phyloP scores from a whole-genome alignment of 225 moss, liverwort and hornwort species.

The Bryoerythrophyllum caledonicum region DNA sequence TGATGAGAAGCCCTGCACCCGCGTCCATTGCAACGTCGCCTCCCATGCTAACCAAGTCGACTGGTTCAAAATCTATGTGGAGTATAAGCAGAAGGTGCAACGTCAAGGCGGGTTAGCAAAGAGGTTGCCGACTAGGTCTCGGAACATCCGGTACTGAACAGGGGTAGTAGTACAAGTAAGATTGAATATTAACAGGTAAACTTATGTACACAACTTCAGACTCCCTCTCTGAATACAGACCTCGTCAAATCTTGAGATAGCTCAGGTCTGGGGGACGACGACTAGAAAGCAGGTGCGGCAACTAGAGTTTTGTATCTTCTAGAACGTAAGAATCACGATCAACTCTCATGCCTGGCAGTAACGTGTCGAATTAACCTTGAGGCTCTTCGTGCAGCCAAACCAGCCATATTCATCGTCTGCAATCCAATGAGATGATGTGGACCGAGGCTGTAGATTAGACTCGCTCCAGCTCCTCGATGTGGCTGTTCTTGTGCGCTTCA shows the following conservation, averaged over 20 bases:
- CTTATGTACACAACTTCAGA: neutral
- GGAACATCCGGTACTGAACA: neutral
- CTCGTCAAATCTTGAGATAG: slow-evolving; percentile 35
- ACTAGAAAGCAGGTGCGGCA: slow-evolving; percentile 25
- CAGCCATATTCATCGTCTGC: slow-evolving; percentile 26
- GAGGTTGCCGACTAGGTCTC: neutral
- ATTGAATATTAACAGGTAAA: neutral
- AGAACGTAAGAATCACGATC: too few relatives aligned
- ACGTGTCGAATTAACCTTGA: slow-evolving; percentile 7
- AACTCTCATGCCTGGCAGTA: slow-evolving; percentile 8
- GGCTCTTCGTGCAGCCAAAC: slow-evolving; percentile 5
- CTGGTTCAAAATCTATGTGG: slow-evolving; percentile 7
- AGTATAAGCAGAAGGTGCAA: neutral
- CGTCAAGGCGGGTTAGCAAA: slow-evolving; percentile 13
- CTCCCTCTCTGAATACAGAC: neutral
- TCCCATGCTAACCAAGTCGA: slow-evolving; percentile 2
- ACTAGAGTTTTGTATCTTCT: slow-evolving; percentile 34
- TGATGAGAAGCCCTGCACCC: slow-evolving; percentile 5
- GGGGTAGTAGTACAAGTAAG: neutral
- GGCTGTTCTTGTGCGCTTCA: slow-evolving; percentile 59
- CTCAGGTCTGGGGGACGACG: slow-evolving; percentile 49
- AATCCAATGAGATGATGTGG: slow-evolving; percentile 25
- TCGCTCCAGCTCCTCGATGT: slow-evolving; percentile 66
- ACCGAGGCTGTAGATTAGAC: slow-evolving; percentile 43
- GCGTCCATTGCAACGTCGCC: slow-evolving; percentile 22